A percentile compares a stretch with the other conserved stretches of the same genome.
phyloP scores from a whole-genome alignment of 768 basidiomycete species.

The Pleurotus pulmonarius region DNA sequence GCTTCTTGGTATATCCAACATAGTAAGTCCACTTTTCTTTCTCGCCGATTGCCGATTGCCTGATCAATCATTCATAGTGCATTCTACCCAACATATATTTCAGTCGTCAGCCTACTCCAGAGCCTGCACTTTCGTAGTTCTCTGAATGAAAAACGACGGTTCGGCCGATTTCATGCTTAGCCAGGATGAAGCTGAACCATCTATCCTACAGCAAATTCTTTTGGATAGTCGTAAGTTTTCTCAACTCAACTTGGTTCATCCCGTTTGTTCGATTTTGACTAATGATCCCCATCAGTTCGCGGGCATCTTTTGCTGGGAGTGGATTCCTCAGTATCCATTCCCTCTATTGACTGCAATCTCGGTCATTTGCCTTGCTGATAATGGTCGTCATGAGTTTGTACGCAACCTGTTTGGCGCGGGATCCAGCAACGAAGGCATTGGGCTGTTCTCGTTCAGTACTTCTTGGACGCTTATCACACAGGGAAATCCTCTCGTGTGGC shows the following conservation, averaged over 20 bases:
- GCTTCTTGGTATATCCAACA: constrained; percentile 48
- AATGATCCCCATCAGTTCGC: constrained; percentile 21
- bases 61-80: constrained; percentile 24
- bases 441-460: constrained; percentile 41
- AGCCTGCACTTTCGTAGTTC: constrained; percentile 48
- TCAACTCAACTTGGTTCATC: neutral
- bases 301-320: constrained; percentile 46
- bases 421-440: constrained; percentile 49
- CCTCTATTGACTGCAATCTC: constrained; percentile 39
- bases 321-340: constrained; percentile 21
- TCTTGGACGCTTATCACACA: constrained; percentile 55
- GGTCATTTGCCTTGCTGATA: constrained; percentile 43
- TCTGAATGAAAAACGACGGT: constrained; percentile 42
- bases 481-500: constrained; percentile 52
- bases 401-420: constrained; percentile 41
- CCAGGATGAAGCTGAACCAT: too few species aligned
- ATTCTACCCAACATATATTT: constrained; percentile 50
- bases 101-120: constrained; percentile 48
- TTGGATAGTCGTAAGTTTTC: constrained; percentile 44
- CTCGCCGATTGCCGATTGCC: neutral
- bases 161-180: neutral
- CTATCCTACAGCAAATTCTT: constrained; percentile 34
- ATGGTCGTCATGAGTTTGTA: constrained; percentile 39
- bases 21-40: constrained; percentile 26
- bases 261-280: neutral